These are phyloP conservation scores for Eragrostis curvula DNA, from an alignment of 176 grass and related monocot genomes.

Conservation along the genomic window DNA sequence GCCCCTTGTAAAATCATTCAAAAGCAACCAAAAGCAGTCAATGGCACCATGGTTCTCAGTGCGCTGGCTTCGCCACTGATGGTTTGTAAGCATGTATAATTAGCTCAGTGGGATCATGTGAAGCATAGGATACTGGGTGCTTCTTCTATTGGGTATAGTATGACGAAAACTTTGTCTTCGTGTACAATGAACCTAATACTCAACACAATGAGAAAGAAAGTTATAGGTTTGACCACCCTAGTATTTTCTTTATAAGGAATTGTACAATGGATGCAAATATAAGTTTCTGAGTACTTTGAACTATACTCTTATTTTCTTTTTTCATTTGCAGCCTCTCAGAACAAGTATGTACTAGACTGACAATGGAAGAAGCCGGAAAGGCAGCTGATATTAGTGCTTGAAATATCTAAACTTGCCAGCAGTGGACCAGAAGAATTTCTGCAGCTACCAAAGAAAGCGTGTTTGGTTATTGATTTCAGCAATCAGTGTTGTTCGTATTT, in stretches of 20 bases:
- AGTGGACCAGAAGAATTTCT: not conserved
- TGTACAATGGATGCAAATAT: not conserved
- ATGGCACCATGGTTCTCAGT: no score
- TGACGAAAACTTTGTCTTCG: no score
- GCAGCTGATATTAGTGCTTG: not conserved
- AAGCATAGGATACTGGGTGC: no score
- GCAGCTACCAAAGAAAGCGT: slow-evolving; percentile 19
- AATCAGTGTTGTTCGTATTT: slow-evolving; percentile 2
- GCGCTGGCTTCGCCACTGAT: no score
- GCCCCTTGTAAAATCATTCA: no score
- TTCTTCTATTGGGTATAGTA: no score
- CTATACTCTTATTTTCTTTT: not conserved
- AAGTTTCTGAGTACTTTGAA: not conserved
- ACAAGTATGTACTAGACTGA: not conserved
- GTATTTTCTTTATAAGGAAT: not conserved
- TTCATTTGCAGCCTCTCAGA: slow-evolving; percentile 37
- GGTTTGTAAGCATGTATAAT: no score
- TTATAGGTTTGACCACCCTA: not conserved
- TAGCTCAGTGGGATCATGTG: no score
- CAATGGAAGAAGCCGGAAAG: not conserved
- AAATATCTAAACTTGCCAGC: not conserved
- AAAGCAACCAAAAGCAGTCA: no score
- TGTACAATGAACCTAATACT: slow-evolving; percentile 6
- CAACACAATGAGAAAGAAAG: not conserved
- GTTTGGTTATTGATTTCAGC: slow-evolving; percentile 20